Conservation (phyloP, 1,139 yeast species). For the Taphrina flavorubra region DNA sequence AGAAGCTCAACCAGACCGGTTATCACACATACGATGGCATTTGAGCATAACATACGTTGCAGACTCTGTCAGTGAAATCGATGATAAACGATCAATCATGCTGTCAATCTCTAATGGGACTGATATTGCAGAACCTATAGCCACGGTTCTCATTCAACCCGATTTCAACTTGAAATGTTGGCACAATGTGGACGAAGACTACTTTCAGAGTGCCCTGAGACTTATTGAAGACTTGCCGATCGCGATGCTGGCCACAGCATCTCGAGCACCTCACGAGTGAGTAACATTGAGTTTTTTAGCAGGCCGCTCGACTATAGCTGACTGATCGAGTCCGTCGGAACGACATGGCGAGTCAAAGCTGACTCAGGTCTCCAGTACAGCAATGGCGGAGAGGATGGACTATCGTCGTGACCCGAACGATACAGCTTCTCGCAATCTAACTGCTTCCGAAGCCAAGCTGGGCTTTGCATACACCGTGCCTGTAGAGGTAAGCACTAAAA, state of each 20-base stretch:
- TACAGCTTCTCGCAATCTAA: neutral
- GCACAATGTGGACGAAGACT: neutral
- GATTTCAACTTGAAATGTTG: neutral
- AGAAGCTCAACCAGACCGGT: neutral
- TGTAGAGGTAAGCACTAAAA: constrained; percentile 20
- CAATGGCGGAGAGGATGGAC: neutral
- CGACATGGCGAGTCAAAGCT: neutral
- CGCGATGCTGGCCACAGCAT: constrained; percentile 8
- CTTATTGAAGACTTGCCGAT: constrained; percentile 11
- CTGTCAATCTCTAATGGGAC: neutral
- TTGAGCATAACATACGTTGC: constrained; percentile 3
- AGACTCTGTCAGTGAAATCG: constrained; percentile 9
- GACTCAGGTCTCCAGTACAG: neutral
- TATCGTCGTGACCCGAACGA: constrained; percentile 19
- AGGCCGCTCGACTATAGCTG: neutral
- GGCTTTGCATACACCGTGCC: constrained; percentile 17
- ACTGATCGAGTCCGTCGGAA: neutral
- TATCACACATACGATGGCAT: neutral
- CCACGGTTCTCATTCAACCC: constrained; percentile 13
- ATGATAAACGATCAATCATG: constrained; percentile 11
- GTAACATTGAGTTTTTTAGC: neutral
- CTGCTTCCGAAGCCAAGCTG: constrained; percentile 2
- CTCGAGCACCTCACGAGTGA: constrained; percentile 5
- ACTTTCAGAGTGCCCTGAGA: neutral
- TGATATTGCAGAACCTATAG: neutral